Evolutionary conservation across 257 asterid genomes (phyloP).

Genomic region (Agastache rugosa): DNA sequence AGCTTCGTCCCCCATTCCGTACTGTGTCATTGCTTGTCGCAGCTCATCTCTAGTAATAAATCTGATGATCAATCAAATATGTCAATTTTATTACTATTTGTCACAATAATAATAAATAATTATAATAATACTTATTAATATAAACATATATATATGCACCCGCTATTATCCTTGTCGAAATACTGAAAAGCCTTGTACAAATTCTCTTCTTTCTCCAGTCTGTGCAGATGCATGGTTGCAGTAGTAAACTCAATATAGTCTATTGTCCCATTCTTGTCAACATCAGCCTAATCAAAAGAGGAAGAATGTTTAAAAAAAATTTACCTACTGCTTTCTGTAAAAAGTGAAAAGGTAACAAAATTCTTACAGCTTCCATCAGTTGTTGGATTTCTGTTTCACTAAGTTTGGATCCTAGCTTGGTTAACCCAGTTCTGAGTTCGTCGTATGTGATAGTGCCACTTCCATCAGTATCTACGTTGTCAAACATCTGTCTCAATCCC

Average conservation of each 20-base stretch:
- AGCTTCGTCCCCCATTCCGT: conserved; percentile 94
- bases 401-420: conserved; percentile 87
- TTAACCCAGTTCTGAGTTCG: conserved; percentile 75
- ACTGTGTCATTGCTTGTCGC: conserved; percentile 75
- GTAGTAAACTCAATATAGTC: conserved; percentile 86
- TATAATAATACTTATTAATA: too few species aligned
- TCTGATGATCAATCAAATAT: conserved; percentile 42
- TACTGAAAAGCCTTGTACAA: conserved; percentile 70
- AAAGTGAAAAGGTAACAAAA: too few species aligned
- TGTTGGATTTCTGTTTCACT: conserved; percentile 69
- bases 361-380: conserved; percentile 88
- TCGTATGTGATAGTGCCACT: conserved; percentile 83
- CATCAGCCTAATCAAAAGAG: conserved; percentile 76
- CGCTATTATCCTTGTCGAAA: conserved; percentile 82
- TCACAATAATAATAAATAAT: background rate
- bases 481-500: conserved; percentile 79
- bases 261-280: conserved; percentile 78
- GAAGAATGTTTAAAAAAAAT: too few species aligned
- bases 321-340: too few species aligned
- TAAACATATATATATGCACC: conserved; percentile 44
- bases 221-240: conserved; percentile 93
- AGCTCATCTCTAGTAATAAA: conserved; percentile 93
- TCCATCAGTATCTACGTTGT: conserved; percentile 87
- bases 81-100: background rate
- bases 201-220: conserved; percentile 82